These are phyloP conservation scores for Parastagonospora avenae DNA, from an alignment of 2,329 filamentous ascomycete genomes.

Conservation along the genomic window DNA sequence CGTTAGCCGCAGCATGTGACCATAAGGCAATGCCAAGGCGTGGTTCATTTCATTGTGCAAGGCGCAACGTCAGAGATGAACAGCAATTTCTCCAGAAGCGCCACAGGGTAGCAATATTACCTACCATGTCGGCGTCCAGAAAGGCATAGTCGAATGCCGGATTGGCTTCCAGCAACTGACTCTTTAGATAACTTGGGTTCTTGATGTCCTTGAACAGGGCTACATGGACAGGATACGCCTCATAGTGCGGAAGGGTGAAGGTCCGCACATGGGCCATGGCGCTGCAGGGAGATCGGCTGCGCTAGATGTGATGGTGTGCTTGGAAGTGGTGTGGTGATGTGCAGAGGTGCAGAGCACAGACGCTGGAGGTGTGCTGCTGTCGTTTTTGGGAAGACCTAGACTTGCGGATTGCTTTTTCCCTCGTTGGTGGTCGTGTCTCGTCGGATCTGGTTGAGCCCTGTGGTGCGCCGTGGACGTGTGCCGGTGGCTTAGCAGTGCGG, in stretches of 20 bases:
- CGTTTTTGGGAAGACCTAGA: not conserved
- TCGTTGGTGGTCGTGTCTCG: not conserved
- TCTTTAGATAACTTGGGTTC: constrained; percentile 78
- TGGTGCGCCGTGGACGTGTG: no score
- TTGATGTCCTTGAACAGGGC: constrained; percentile 76
- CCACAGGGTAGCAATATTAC: constrained; percentile 14
- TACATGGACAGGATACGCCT: constrained; percentile 71
- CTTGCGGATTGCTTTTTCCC: not conserved
- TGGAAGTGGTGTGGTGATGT: constrained; percentile 1
- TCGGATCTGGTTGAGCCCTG: no score
- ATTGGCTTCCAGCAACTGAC: constrained; percentile 85
- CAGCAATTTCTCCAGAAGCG: not conserved
- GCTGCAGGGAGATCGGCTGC: constrained; percentile 2
- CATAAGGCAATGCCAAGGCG: not conserved
- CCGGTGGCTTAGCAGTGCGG: no score
- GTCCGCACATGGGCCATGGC: constrained; percentile 65
- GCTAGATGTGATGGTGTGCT: constrained; percentile 11
- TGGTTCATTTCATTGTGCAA: not conserved
- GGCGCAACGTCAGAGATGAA: not conserved
- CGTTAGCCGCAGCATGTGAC: no score
- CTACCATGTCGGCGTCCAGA: constrained; percentile 80
- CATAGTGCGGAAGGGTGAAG: constrained; percentile 76
- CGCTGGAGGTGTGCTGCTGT: constrained; percentile 1
- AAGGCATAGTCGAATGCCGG: constrained; percentile 90
- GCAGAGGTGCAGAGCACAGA: constrained; percentile 3